Evolutionary conservation across 2,329 filamentous ascomycete species (phyloP).

Genomic region (Sporothrix curviconia): DNA sequence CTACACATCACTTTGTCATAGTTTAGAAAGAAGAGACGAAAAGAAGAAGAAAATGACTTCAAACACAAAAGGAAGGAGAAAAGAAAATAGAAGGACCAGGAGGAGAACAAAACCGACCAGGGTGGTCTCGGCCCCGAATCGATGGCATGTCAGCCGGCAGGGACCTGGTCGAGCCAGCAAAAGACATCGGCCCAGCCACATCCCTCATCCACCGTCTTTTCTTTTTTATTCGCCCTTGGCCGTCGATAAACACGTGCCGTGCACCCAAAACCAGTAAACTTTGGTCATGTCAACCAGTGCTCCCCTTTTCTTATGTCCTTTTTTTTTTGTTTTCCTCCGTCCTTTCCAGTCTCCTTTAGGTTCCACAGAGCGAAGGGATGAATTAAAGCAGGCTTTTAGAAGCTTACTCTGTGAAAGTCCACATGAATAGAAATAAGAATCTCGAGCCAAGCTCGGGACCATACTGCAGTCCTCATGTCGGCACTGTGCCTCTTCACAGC

Average conservation of each 20-base stretch:
- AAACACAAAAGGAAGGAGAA: too few relatives aligned
- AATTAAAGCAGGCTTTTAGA: neutral
- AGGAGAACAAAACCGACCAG: neutral
- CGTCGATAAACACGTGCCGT: constrained; percentile 1
- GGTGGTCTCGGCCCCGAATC: neutral
- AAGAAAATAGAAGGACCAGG: neutral
- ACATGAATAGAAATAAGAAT: neutral
- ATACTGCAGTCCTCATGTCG: neutral
- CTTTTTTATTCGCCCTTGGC: neutral
- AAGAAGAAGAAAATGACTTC: too few relatives aligned
- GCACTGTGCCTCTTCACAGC: neutral
- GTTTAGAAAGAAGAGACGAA: too few relatives aligned
- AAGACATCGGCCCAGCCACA: neutral
- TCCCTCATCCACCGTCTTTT: neutral
- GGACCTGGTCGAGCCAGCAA: too few relatives aligned
- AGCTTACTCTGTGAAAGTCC: neutral
- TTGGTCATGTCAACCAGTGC: neutral
- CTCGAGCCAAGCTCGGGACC: neutral
- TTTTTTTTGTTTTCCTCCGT: neutral
- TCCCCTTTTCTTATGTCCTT: too few relatives aligned
- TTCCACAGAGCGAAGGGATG: neutral
- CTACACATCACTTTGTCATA: too few relatives aligned
- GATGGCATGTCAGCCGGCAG: neutral
- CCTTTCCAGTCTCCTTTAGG: too few relatives aligned
- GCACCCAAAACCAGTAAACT: neutral